phyloP scores from a whole-genome alignment of 768 basidiomycete species.

The Russula abietina region DNA sequence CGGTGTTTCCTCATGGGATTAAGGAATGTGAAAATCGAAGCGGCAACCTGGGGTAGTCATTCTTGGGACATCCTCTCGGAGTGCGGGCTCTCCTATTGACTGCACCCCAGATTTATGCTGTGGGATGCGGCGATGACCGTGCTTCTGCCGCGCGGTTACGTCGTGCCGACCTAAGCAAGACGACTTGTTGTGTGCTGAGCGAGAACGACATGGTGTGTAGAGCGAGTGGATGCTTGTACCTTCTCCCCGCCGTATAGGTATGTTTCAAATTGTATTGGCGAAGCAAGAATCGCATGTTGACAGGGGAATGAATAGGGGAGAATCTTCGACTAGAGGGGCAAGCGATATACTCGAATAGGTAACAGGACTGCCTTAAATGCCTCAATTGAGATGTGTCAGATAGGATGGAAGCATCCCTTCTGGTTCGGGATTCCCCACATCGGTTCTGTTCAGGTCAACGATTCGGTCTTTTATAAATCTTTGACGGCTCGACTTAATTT shows the following conservation, averaged over 20 bases:
- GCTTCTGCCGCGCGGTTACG: slow-evolving; percentile 8
- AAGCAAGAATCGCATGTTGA: slow-evolving; percentile 1
- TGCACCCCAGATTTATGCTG: slow-evolving; percentile 2
- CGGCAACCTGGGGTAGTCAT: neutral
- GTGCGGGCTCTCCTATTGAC: neutral
- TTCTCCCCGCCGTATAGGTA: neutral
- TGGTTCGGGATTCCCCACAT: neutral
- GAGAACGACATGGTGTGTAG: neutral
- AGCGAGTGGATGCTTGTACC: neutral
- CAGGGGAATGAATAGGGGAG: slow-evolving; percentile 17
- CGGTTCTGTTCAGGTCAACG: neutral
- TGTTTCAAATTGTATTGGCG: slow-evolving; percentile 2
- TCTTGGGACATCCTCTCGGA: neutral
- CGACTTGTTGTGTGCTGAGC: neutral
- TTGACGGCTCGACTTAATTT: neutral
- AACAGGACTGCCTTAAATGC: slow-evolving; percentile 16
- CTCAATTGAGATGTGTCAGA: neutral
- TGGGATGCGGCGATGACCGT: slow-evolving; percentile 1
- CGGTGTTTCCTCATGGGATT: neutral
- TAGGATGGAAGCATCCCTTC: slow-evolving; percentile 8
- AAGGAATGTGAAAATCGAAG: neutral
- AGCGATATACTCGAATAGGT: neutral
- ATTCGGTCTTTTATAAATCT: neutral
- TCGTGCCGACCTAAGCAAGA: neutral
- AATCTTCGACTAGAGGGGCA: slow-evolving; percentile 1